Conservation (phyloP, 805 yeast genomes). For the Ogataea parapolymorpha region DNA sequence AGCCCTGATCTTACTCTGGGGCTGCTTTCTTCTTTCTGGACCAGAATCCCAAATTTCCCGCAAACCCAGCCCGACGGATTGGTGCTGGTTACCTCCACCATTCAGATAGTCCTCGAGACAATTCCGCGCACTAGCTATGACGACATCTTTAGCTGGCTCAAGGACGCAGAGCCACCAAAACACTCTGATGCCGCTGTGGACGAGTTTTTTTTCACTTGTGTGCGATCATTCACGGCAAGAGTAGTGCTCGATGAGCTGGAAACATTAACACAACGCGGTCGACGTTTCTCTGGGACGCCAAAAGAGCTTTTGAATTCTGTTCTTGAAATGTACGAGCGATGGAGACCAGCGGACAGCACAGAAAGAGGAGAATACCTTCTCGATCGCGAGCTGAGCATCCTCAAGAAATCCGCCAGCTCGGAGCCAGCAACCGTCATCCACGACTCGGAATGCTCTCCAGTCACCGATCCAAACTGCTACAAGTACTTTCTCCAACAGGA, state of each 20-base stretch:
- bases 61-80: slow-evolving; percentile 2
- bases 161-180: slow-evolving; percentile 10
- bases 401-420: slow-evolving; percentile 14
- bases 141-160: slow-evolving; percentile 15
- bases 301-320: slow-evolving; percentile 8
- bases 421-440: slow-evolving; percentile 17
- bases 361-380: slow-evolving; percentile 15
- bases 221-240: slow-evolving; percentile 15
- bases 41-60: slow-evolving; percentile 3
- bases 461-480: slow-evolving; percentile 14
- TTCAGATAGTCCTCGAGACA: slow-evolving; percentile 13
- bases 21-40: slow-evolving; percentile 15
- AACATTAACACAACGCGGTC: slow-evolving; percentile 3
- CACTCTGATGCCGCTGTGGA: slow-evolving; percentile 4
- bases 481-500: slow-evolving; percentile 16
- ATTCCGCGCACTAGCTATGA: slow-evolving; percentile 5
- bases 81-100: slow-evolving; percentile 6
- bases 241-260: slow-evolving; percentile 18
- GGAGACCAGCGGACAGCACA: slow-evolving; percentile 17
- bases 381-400: slow-evolving; percentile 17
- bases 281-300: not conserved
- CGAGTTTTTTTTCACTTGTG: slow-evolving; percentile 11
- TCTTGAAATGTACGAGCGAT: slow-evolving; percentile 14
- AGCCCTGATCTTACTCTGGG: slow-evolving; percentile 10
- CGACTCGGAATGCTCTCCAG: slow-evolving; percentile 1